Evolutionary conservation across 805 yeast species (phyloP).

Genomic region (Spathaspora gorwiae): DNA sequence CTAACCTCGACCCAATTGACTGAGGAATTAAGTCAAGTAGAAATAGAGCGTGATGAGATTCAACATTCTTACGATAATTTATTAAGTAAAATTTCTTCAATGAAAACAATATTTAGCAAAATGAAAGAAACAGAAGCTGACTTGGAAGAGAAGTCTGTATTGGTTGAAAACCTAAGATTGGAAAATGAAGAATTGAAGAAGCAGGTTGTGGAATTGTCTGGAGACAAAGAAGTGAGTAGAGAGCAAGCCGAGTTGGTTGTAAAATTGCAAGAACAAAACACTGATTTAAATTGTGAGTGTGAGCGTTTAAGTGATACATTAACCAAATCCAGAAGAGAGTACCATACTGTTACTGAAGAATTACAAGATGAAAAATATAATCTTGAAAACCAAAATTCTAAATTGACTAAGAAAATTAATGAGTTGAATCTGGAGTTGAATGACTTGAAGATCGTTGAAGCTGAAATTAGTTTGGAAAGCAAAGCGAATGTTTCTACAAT

Average conservation of each 20-base stretch:
- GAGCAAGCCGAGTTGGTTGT: background rate
- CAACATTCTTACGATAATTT: conserved; percentile 59
- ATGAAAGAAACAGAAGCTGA: conserved; percentile 69
- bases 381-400: conserved; percentile 35
- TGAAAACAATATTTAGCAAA: conserved; percentile 67
- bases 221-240: conserved; percentile 2
- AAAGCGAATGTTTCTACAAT: conserved; percentile 40
- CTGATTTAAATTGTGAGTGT: conserved; percentile 50
- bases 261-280: conserved; percentile 20
- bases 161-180: conserved; percentile 23
- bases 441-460: conserved; percentile 35
- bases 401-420: conserved; percentile 34
- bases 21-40: conserved; percentile 2
- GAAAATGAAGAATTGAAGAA: conserved; percentile 22
- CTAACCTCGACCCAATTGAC: conserved; percentile 1
- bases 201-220: background rate
- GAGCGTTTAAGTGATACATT: conserved; percentile 43
- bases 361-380: conserved; percentile 37
- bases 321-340: conserved; percentile 32
- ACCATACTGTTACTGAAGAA: conserved; percentile 29
- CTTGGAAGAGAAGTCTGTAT: conserved; percentile 50
- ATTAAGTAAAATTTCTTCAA: conserved; percentile 59
- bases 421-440: conserved; percentile 38
- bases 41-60: conserved; percentile 51
- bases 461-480: conserved; percentile 34